Percentiles rank a stretch among this genome's conserved stretches.
phyloP scores from a whole-genome alignment of 441 rosid genomes.

The Omphalea diandra region DNA sequence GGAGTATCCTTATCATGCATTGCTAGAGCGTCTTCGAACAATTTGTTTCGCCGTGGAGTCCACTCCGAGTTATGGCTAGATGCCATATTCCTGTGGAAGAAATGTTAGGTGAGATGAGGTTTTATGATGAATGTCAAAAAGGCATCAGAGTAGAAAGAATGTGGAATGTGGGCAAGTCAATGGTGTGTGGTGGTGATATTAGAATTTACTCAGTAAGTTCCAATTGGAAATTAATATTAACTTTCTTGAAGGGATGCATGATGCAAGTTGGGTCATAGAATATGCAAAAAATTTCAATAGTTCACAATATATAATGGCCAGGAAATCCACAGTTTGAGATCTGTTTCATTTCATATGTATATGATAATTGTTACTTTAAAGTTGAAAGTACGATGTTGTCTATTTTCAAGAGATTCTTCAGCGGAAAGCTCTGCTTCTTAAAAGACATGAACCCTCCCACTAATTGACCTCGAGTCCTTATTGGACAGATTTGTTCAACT shows the following conservation, averaged over 20 bases:
- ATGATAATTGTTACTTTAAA: background rate
- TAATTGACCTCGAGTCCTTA: background rate
- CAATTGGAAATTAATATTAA: background rate
- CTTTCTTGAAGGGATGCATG: background rate
- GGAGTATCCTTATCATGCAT: slow-evolving; percentile 46
- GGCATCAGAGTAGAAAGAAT: background rate
- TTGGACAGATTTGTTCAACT: too few species aligned
- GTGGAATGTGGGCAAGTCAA: background rate
- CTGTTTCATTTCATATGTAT: too few species aligned
- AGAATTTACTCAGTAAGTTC: background rate
- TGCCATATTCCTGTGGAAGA: slow-evolving; percentile 15
- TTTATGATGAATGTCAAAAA: too few species aligned
- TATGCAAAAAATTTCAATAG: background rate
- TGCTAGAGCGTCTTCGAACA: slow-evolving; percentile 82
- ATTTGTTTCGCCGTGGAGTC: slow-evolving; percentile 69
- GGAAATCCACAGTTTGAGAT: background rate
- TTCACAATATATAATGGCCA: background rate
- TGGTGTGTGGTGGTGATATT: background rate
- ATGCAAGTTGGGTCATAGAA: slow-evolving; percentile 9
- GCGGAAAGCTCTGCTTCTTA: background rate
- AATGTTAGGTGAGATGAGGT: background rate
- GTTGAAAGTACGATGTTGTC: background rate
- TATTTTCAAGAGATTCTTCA: background rate
- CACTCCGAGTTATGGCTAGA: slow-evolving; percentile 31
- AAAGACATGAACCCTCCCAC: slow-evolving; percentile 12